Conservation (phyloP, 108 stramenopile genomes). For the Seminavis robusta region DNA sequence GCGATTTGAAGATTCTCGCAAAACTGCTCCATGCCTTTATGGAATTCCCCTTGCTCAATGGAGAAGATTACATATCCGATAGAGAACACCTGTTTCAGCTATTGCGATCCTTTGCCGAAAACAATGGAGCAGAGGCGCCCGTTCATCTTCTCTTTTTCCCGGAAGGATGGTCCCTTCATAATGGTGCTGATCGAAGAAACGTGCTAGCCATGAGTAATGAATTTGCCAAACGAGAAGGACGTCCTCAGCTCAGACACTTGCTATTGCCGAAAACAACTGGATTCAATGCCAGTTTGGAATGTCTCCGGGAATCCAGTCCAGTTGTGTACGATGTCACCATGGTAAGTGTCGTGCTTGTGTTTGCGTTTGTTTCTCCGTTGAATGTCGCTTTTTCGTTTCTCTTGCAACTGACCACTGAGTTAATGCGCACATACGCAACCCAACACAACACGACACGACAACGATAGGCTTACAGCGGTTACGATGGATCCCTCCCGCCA, state of each 20-base stretch:
- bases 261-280: conserved; percentile 70
- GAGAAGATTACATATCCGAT: conserved; percentile 51
- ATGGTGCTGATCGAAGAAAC: conserved; percentile 42
- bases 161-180: conserved; percentile 55
- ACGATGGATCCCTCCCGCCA: conserved; percentile 35
- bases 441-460: background rate
- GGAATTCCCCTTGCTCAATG: conserved; percentile 67
- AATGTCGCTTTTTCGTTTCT: background rate
- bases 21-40: conserved; percentile 49
- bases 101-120: conserved; percentile 48
- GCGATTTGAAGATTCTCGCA: conserved; percentile 23
- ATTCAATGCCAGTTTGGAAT: conserved; percentile 68
- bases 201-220: conserved; percentile 64
- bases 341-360: conserved; percentile 9
- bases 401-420: too few relatives aligned
- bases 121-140: conserved; percentile 26
- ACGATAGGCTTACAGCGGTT: conserved; percentile 39
- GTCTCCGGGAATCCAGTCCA: conserved; percentile 59
- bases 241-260: conserved; percentile 71
- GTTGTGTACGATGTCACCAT: conserved; percentile 78
- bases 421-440: background rate
- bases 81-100: conserved; percentile 50
- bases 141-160: conserved; percentile 57
- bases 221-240: conserved; percentile 70
- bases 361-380: background rate